Conservation (phyloP, 345 rosid genomes). For the Kandelia obovata region DNA sequence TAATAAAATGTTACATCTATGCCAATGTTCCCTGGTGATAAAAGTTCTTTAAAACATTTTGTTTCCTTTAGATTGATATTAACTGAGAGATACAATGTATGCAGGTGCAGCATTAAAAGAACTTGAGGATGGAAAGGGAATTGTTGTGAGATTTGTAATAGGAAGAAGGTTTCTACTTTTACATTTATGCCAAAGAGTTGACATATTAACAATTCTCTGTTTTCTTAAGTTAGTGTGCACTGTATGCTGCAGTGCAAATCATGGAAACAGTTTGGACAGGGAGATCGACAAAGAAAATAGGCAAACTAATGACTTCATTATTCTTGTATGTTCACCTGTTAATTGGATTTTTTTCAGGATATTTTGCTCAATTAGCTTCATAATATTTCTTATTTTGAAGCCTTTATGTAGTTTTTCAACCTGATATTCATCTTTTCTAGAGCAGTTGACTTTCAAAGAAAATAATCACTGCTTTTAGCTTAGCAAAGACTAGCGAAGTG, state of each 20-base stretch:
- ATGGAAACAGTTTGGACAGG: constrained; percentile 41
- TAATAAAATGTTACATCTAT: not conserved
- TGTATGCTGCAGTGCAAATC: constrained; percentile 48
- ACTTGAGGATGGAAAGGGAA: constrained; percentile 68
- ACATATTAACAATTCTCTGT: constrained; percentile 10
- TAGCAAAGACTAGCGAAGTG: not conserved
- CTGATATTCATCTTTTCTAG: not conserved
- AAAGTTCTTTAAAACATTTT: not conserved
- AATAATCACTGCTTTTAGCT: not conserved
- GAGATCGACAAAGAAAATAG: constrained; percentile 40
- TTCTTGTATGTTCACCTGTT: constrained; percentile 37
- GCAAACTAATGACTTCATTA: constrained; percentile 47
- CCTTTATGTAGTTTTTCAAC: too few relatives aligned
- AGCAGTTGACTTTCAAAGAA: not conserved
- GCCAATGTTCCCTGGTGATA: too few relatives aligned
- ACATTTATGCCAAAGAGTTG: not conserved
- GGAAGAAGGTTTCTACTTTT: constrained; percentile 72
- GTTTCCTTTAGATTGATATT: constrained; percentile 7
- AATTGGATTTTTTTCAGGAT: constrained; percentile 15
- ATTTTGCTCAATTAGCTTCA: not conserved
- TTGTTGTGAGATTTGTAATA: constrained; percentile 71
- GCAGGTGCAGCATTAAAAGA: constrained; percentile 59
- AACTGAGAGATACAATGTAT: constrained; percentile 15
- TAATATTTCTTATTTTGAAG: too few relatives aligned
- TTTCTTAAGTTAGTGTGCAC: constrained; percentile 7